phyloP scores from a whole-genome alignment of 257 asterid genomes.

The Misopates orontium region DNA sequence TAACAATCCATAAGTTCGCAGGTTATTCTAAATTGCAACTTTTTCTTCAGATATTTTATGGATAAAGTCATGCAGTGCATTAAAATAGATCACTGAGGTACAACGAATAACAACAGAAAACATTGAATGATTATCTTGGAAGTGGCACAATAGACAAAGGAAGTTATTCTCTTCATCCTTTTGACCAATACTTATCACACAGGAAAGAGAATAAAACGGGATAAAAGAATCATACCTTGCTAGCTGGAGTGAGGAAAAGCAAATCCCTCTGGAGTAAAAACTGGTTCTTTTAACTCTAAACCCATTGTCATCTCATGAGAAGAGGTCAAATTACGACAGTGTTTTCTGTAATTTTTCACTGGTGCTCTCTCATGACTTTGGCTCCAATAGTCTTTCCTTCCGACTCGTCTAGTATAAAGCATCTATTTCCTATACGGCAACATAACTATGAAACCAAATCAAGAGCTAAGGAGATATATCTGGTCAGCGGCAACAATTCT shows the following conservation, averaged over 20 bases:
- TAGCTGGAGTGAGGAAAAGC: neutral
- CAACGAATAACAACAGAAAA: neutral
- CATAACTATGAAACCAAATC: neutral
- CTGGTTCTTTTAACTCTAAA: neutral
- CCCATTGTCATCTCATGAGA: no score
- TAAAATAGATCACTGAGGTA: neutral
- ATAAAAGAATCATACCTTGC: conserved; percentile 1
- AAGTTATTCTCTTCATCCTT: neutral
- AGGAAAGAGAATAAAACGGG: neutral
- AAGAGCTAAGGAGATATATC: neutral
- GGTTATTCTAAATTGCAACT: neutral
- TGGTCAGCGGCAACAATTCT: neutral
- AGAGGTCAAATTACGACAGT: neutral
- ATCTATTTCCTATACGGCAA: neutral
- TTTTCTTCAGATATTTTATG: neutral
- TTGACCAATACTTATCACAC: neutral
- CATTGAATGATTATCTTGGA: neutral
- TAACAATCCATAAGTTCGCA: neutral
- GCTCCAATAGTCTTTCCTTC: neutral
- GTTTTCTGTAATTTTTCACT: neutral
- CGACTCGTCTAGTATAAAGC: neutral
- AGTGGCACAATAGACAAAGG: neutral
- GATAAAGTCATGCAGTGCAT: neutral
- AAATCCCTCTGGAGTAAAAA: neutral
- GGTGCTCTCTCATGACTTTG: neutral